These are phyloP conservation scores for Apiospora saccharicola DNA, from an alignment of 2,329 filamentous ascomycete species.

Conservation along the genomic window DNA sequence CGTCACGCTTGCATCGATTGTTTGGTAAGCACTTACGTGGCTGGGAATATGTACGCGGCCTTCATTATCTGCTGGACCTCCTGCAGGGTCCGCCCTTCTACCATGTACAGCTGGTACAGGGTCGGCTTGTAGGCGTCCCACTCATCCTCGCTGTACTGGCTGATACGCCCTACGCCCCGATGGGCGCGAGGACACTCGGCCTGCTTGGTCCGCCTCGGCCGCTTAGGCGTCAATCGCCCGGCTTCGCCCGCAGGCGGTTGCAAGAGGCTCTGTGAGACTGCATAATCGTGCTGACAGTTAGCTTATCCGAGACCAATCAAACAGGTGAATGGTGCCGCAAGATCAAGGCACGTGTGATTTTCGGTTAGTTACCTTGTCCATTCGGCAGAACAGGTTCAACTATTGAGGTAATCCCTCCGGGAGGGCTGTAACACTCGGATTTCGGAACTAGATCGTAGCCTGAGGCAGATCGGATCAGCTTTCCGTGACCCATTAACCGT, in stretches of 20 bases:
- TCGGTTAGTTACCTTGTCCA: background rate
- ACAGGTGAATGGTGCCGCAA: no score
- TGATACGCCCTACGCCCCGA: background rate
- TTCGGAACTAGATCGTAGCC: background rate
- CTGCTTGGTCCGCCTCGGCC: background rate
- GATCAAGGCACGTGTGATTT: background rate
- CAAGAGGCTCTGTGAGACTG: background rate
- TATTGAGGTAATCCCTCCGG: slow-evolving; percentile 1
- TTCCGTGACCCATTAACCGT: background rate
- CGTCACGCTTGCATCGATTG: background rate
- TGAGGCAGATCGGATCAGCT: background rate
- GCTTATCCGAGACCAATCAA: background rate
- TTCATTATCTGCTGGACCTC: slow-evolving; percentile 16
- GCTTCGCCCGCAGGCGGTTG: slow-evolving; percentile 1
- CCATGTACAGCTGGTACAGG: slow-evolving; percentile 14
- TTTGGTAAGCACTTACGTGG: background rate
- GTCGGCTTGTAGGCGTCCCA: slow-evolving; percentile 5
- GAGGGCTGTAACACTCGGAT: background rate
- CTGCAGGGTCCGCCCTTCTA: background rate
- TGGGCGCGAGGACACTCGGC: background rate
- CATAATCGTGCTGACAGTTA: background rate
- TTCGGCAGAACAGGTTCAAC: background rate
- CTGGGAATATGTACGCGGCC: background rate
- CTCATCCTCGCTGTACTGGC: slow-evolving; percentile 12
- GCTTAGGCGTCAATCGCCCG: background rate